Evolutionary conservation across 169 alveolate genomes (phyloP).

Genomic region (Toxoplasma gondii): DNA sequence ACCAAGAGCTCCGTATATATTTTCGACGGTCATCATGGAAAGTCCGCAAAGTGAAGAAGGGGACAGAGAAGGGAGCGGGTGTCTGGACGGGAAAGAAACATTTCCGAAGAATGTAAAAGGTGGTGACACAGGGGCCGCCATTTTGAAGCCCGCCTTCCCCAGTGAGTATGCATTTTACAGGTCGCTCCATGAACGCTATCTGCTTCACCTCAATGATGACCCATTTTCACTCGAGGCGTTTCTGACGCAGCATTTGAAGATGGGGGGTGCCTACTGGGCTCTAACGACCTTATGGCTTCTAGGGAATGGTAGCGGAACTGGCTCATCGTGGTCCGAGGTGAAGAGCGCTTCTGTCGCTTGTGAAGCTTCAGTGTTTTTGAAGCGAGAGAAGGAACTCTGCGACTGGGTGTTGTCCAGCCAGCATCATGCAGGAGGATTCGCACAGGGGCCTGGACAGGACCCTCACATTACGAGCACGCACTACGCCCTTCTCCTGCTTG

Average conservation of each 20-base stretch:
- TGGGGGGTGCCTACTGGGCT: slow-evolving; percentile 74
- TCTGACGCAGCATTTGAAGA: slow-evolving; percentile 37
- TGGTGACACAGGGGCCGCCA: not conserved
- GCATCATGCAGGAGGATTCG: slow-evolving; percentile 46
- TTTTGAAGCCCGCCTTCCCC: not conserved
- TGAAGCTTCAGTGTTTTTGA: not conserved
- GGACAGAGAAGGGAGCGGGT: too few species aligned
- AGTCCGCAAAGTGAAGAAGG: not conserved
- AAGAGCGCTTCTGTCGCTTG: not conserved
- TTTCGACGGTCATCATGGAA: not conserved
- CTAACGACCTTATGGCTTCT: slow-evolving; percentile 61
- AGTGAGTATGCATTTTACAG: not conserved
- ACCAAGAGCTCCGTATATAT: too few species aligned
- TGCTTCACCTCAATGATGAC: slow-evolving; percentile 53
- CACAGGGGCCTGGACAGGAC: slow-evolving; percentile 49
- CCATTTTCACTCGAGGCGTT: slow-evolving; percentile 58
- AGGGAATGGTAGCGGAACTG: slow-evolving; percentile 48
- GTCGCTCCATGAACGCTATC: slow-evolving; percentile 49
- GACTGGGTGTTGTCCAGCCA: slow-evolving; percentile 39
- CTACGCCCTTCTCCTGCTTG: slow-evolving; percentile 87
- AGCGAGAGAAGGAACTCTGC: slow-evolving; percentile 48
- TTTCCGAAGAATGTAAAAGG: too few species aligned
- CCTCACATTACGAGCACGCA: slow-evolving; percentile 61
- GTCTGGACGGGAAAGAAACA: too few species aligned
- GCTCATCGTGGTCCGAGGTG: not conserved